Conservation (phyloP, 2,329 filamentous ascomycete species). For the Monosporascus sp. region DNA sequence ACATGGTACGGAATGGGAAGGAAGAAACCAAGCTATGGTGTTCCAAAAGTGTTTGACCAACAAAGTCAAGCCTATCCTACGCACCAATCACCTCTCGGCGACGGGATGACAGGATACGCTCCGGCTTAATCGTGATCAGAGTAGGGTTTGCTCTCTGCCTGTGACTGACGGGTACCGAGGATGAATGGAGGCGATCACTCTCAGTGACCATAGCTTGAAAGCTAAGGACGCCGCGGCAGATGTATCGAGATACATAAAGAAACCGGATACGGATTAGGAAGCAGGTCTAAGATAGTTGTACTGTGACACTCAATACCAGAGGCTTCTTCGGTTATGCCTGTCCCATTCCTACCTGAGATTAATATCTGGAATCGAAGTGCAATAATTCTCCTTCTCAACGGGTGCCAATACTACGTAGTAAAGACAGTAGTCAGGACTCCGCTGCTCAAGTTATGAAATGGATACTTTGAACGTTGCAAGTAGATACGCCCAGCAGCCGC, state of each 20-base stretch:
- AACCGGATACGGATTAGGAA: not conserved
- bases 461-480: too few relatives aligned
- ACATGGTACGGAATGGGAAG: not conserved
- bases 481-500: too few relatives aligned
- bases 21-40: constrained; percentile 2
- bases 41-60: constrained; percentile 63
- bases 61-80: constrained; percentile 97
- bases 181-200: constrained; percentile 55
- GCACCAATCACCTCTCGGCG: constrained; percentile 73
- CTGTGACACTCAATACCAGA: too few relatives aligned
- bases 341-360: too few relatives aligned
- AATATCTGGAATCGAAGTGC: too few relatives aligned
- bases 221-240: constrained; percentile 51
- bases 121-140: constrained; percentile 97
- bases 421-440: too few relatives aligned
- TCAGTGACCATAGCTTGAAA: constrained; percentile 55
- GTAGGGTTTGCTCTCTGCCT: constrained; percentile 66
- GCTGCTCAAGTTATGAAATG: too few relatives aligned
- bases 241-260: constrained; percentile 2
- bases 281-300: not conserved
- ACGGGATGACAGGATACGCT: constrained; percentile 82
- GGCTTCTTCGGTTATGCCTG: too few relatives aligned
- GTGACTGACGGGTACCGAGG: constrained; percentile 71
- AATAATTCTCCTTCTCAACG: too few relatives aligned
- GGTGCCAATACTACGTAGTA: too few relatives aligned